Conservation (phyloP, 73 alveolate genomes). For the Paramecium caudatum region DNA sequence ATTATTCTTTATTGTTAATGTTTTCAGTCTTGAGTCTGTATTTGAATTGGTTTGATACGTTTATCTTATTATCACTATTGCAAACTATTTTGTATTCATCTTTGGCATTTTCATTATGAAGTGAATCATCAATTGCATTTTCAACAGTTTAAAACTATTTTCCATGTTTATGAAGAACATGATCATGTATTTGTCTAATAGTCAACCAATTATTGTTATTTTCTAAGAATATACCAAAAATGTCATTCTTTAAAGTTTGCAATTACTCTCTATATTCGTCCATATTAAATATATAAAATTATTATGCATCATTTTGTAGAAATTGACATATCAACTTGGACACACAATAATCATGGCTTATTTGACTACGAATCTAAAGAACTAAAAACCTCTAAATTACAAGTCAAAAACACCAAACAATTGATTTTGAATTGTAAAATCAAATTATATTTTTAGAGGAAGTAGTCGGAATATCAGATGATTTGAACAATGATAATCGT, state of each 20-base stretch:
- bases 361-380: slow-evolving; percentile 33
- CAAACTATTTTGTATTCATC: neutral
- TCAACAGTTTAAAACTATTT: neutral
- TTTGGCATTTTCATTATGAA: neutral
- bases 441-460: neutral
- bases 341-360: slow-evolving; percentile 26
- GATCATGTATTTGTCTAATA: neutral
- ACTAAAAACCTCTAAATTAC: neutral
- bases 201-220: neutral
- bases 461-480: neutral
- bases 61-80: neutral
- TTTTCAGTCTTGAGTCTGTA: slow-evolving; percentile 13
- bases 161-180: neutral
- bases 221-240: neutral
- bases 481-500: neutral
- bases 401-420: slow-evolving; percentile 3
- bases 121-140: neutral
- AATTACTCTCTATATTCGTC: neutral
- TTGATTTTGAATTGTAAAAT: neutral
- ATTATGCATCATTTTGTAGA: neutral
- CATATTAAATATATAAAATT: neutral
- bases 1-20: neutral
- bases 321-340: slow-evolving; percentile 26
- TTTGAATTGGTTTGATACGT: neutral
- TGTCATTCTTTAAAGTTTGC: neutral